phyloP scores from a whole-genome alignment of 75 land plant species.

The Pinus taeda region DNA sequence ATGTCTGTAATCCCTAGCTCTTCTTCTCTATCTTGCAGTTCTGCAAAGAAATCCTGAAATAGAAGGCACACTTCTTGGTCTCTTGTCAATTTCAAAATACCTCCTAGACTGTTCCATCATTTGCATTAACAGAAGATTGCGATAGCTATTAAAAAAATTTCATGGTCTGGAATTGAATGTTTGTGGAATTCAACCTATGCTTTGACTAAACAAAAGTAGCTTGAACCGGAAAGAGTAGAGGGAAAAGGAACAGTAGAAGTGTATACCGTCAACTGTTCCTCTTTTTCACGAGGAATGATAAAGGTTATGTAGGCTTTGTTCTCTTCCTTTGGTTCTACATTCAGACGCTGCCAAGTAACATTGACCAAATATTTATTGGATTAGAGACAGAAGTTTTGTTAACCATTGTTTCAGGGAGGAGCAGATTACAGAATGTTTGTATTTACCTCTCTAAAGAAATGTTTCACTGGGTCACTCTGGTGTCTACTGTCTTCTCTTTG shows the following conservation, averaged over 20 bases:
- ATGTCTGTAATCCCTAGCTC: conserved; percentile 25
- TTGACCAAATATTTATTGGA: neutral
- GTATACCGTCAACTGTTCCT: conserved; percentile 13
- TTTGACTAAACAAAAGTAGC: neutral
- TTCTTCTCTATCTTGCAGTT: conserved; percentile 8
- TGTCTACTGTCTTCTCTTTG: conserved; percentile 3
- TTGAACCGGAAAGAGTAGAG: neutral
- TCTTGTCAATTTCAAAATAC: neutral
- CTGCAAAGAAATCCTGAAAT: conserved; percentile 19
- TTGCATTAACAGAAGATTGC: neutral
- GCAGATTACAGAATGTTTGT: neutral
- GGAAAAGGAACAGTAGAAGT: neutral
- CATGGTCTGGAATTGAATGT: neutral
- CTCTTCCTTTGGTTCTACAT: conserved; percentile 22
- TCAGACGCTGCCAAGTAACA: conserved; percentile 12
- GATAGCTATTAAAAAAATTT: neutral
- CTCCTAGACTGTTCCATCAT: neutral
- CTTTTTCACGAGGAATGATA: conserved; percentile 23
- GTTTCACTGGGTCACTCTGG: conserved; percentile 15
- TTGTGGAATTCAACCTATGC: neutral
- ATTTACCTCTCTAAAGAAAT: conserved; percentile 20
- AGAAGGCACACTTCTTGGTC: neutral
- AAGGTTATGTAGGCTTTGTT: conserved; percentile 13
- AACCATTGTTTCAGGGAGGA: neutral
- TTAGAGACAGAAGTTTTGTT: neutral